Conservation (phyloP, 73 alveolate species). For the Durusdinium trenchii region DNA sequence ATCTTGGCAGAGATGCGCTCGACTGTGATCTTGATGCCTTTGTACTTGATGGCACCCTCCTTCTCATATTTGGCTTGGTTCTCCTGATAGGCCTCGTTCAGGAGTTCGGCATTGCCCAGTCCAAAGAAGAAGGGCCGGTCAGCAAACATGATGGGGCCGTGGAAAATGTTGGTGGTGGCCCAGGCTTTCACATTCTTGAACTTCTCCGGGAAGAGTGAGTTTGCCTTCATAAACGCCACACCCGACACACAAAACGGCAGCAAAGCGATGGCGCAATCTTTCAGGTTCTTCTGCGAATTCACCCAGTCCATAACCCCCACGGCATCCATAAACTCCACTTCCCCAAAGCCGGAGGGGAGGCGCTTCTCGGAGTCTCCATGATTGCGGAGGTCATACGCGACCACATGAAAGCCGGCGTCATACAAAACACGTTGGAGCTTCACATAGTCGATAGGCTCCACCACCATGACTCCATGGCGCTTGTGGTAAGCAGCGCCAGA, state of each 20-base stretch:
- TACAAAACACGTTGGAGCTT: constrained; percentile 50
- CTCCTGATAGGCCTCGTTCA: constrained; percentile 54
- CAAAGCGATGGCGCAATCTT: constrained; percentile 57
- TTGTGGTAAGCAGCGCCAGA: neutral
- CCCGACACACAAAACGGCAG: constrained; percentile 82
- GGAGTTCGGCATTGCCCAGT: constrained; percentile 60
- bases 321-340: constrained; percentile 50
- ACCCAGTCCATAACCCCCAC: constrained; percentile 81
- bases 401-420: constrained; percentile 60
- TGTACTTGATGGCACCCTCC: constrained; percentile 18
- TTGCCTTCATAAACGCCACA: constrained; percentile 67
- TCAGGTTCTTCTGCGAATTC: constrained; percentile 22
- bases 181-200: constrained; percentile 67
- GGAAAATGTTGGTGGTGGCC: constrained; percentile 76
- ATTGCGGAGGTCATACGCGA: constrained; percentile 57
- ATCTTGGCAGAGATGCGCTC: constrained; percentile 35
- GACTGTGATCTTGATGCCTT: constrained; percentile 5
- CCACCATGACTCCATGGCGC: neutral
- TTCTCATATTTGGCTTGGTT: constrained; percentile 61
- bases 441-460: neutral
- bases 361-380: constrained; percentile 74
- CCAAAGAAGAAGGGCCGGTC: constrained; percentile 72
- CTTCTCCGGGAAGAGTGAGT: constrained; percentile 70
- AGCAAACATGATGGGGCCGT: constrained; percentile 42
- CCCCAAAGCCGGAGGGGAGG: constrained; percentile 62